These are phyloP conservation scores for Kodamaea kaohsiungensis DNA, from an alignment of 805 yeast genomes.

Conservation along the genomic window DNA sequence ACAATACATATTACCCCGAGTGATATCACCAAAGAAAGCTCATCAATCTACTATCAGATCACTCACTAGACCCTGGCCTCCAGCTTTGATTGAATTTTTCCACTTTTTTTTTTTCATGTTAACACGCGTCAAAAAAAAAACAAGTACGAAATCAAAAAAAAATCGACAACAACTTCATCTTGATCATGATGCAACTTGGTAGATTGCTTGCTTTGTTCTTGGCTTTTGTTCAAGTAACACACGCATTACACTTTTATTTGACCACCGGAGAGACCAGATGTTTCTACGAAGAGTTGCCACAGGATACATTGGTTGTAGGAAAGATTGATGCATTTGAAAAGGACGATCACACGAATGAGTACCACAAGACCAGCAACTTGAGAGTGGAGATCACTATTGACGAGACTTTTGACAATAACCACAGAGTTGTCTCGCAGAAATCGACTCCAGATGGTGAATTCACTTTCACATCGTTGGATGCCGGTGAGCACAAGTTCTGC, in stretches of 20 bases:
- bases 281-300: constrained; percentile 78
- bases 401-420: constrained; percentile 75
- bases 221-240: constrained; percentile 15
- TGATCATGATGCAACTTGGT: constrained; percentile 8
- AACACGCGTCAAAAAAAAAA: constrained; percentile 9
- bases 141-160: constrained; percentile 3
- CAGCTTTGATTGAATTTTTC: not conserved
- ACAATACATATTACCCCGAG: too few species aligned
- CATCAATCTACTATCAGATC: too few species aligned
- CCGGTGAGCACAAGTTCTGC: constrained; percentile 86
- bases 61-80: constrained; percentile 18
- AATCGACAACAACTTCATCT: constrained; percentile 4
- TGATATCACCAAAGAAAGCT: too few species aligned
- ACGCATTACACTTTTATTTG: constrained; percentile 76
- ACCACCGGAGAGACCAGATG: constrained; percentile 77
- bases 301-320: constrained; percentile 80
- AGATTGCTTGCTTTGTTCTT: constrained; percentile 12
- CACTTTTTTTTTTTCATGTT: not conserved
- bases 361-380: constrained; percentile 55
- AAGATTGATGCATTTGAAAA: constrained; percentile 67
- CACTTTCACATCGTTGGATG: constrained; percentile 77
- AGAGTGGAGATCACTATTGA: constrained; percentile 70
- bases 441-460: constrained; percentile 64
- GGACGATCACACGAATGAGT: constrained; percentile 47
- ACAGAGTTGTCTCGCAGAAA: constrained; percentile 71